phyloP scores from a whole-genome alignment of 2,329 filamentous ascomycete species.

The Alternaria gaisen region DNA sequence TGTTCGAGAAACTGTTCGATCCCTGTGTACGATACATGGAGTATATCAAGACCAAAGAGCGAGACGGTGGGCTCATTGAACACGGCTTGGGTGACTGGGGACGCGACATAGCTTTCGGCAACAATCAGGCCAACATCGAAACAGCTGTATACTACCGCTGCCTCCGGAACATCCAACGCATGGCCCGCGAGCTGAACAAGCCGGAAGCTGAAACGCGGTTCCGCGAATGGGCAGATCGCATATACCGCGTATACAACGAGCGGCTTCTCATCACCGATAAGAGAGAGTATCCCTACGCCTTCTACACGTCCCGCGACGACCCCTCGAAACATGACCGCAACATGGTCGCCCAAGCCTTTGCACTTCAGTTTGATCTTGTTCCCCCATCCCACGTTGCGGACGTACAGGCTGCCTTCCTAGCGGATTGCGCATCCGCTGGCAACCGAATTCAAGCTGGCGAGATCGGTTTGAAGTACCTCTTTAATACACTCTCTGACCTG shows the following conservation, averaged over 20 bases:
- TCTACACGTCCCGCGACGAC: conserved; percentile 44
- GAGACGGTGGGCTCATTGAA: conserved; percentile 54
- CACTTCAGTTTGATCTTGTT: neutral
- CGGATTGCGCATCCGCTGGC: conserved; percentile 29
- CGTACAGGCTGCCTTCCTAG: neutral
- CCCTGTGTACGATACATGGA: conserved; percentile 55
- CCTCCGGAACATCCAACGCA: conserved; percentile 40
- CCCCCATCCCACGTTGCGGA: fast-evolving
- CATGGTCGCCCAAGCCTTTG: neutral
- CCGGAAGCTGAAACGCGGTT: conserved; percentile 22
- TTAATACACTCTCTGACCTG: conserved; percentile 54
- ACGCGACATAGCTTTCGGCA: conserved; percentile 55
- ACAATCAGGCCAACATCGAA: conserved; percentile 58
- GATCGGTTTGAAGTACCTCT: conserved; percentile 55
- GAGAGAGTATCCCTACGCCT: conserved; percentile 46
- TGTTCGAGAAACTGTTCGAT: conserved; percentile 50
- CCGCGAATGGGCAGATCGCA: conserved; percentile 32
- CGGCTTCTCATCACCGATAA: conserved; percentile 29
- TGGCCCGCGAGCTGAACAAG: conserved; percentile 39
- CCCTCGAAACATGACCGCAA: neutral
- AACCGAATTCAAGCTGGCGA: conserved; percentile 53
- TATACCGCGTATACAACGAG: conserved; percentile 31
- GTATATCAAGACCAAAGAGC: conserved; percentile 53
- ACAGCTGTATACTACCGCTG: conserved; percentile 56
- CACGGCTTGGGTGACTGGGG: conserved; percentile 58